A percentile compares a stretch with the other conserved stretches of the same genome.
Evolutionary conservation across 495 filamentous ascomycete genomes (phyloP).

Genomic region (Penicillium daleae): DNA sequence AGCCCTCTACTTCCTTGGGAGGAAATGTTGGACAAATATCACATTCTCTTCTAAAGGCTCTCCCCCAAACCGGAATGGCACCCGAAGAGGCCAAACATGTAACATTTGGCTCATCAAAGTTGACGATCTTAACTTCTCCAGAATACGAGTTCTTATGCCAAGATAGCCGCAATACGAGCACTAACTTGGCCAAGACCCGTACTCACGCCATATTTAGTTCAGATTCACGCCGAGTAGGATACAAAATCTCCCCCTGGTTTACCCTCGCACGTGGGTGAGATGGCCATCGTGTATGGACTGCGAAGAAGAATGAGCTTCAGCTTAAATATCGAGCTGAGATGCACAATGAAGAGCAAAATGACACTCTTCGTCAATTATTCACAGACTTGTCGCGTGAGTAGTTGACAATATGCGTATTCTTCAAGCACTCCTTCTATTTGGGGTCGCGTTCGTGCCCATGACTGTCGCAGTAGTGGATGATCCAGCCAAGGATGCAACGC

Average conservation of each 20-base stretch:
- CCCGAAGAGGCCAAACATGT: neutral
- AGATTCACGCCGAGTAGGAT: neutral
- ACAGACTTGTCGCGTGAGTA: neutral
- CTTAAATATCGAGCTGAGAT: conserved; percentile 6
- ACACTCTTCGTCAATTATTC: neutral
- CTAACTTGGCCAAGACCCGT: conserved; percentile 7
- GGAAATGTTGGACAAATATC: neutral
- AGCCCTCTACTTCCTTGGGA: neutral
- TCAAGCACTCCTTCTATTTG: neutral
- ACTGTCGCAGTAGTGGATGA: conserved; percentile 1
- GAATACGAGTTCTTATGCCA: conserved; percentile 8
- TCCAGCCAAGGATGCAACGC: conserved; percentile 7
- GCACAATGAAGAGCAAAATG: neutral
- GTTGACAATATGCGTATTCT: neutral
- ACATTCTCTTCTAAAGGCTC: neutral
- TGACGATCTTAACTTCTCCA: neutral
- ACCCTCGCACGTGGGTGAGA: neutral
- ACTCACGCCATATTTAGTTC: conserved; percentile 3
- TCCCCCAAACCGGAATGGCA: neutral
- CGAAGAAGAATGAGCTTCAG: neutral
- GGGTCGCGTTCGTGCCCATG: neutral
- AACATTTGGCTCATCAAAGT: neutral
- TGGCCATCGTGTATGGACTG: neutral
- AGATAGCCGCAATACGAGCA: neutral
- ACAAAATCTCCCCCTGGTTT: neutral